Base-by-base conservation (phyloP, 2,329 filamentous ascomycete genomes). In the Fusarium sp. region DNA sequence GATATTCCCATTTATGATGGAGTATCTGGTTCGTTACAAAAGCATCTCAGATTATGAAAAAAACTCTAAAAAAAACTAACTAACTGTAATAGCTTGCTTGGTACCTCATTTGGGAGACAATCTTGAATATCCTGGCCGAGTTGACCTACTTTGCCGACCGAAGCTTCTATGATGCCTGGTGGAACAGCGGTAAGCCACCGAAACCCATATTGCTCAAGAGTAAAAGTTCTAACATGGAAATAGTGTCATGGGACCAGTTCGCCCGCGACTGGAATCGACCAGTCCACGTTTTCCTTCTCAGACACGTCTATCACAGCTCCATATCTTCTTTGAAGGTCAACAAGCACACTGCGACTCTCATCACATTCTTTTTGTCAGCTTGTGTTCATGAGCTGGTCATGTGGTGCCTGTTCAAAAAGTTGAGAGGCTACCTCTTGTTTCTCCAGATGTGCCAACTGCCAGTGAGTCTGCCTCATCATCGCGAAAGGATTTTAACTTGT, bases 21-120 rank as follows among this genome's bases (percentile, higher is more conserved):
- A 95, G 80, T 94, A 95, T 71, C 83, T 95, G 62, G 85, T 87
- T 73, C 73, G 82, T 27, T 27, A 9, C 20, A 45, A 61, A 25
- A 3, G 0, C n/a, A 4, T 11, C n/a, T 32, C 16, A 32, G 34
- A 41, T 11, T 5, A n/a, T 20, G 10, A 8, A 14, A n/a, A 52
- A 20, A 20, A 20, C n/a, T n/a, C n/a, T n/a, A n/a, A n/a, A 20
- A 20, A 20, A 20, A 20, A 20, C 20, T 20, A 20, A 20, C 65
- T 77, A 32, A 76, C 30, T 6, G 37, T 14, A 37, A 23, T 60
- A 86, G 83, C 87, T 94, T 67, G 88, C 90, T 0, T 96, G 93
- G 92, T 95, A 95, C 80, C 88, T 96, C 32, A 95, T 95, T 74
- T 96, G 94, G 94, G 91, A 93, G 81, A 90, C 90, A 4, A 89